Evolutionary conservation across 208 protist genomes (phyloP), one percentile per base, ranked within the genome.

Genomic region (Sergeia podlipaevii): DNA sequence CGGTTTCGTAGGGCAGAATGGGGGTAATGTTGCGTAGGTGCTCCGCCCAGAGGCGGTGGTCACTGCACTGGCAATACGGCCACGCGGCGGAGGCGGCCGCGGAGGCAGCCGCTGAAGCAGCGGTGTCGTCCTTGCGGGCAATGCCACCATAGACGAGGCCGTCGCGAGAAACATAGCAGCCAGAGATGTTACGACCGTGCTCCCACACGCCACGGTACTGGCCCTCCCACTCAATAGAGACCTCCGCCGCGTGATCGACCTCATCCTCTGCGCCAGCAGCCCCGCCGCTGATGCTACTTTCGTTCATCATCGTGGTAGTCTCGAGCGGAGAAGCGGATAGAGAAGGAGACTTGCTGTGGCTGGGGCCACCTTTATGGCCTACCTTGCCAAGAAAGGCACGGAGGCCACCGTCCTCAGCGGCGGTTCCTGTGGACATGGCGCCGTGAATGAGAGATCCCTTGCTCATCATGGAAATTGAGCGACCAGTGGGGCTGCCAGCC

Each of bases 171-270:
- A 94, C 83, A 67, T 93, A 96, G 51, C 77, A 47, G 4, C 90
- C 90, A 1, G 44, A 70, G 5, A 90, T 51, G 43, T 79, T 71
- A 13, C 57, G 54, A 3, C 90, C 90, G 38, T 87, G 61, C 48
- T 90, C 70, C 87, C 90, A 96, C 2, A 85, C 52, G 5, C 85
- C 90, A 18, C 80, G 65, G 64, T 89, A 96, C 51, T 91, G 85
- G 15, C 86, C 90, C n/a, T 73, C 73, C 58, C 65, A 81, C 3
- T 32, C 53, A 34, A 52, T 34, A 27, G 18, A 27, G 15, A 7
- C 32, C 5, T 46, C 60, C 11, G 45, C 65, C 5, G 21, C 42
- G 24, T 45, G 50, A 28, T 18, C 34, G n/a, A n/a, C 11, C 34
- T 38, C 34, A 38, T n/a, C 34, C 34, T 38, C 34, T 38, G 34